Base-by-base conservation (phyloP, 768 basidiomycete species). In the Hericium rajendrae region DNA sequence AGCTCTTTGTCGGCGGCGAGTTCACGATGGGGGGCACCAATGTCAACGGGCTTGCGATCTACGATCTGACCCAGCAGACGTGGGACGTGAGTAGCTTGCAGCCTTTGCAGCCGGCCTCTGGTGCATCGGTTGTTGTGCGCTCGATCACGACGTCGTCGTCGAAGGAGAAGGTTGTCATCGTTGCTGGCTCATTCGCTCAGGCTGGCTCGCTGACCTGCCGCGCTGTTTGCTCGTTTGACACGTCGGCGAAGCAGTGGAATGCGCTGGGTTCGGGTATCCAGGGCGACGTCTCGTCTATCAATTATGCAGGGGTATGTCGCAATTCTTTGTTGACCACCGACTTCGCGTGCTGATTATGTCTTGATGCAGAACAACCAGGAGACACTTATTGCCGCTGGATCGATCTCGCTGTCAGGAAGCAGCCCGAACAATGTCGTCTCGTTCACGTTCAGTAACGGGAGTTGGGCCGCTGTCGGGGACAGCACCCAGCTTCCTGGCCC, bases 131-230 rank as follows among this genome's bases (percentile, higher is more conserved):
- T 20, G 74, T 83, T 48, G 86, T 94, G 57, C 82, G 88, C 46
- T 86, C 85, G 1, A 78, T 97, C 61, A 79, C 81, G 2, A 73
- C 76, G 55, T 80, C 91, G 0, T 66, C 78, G 1, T 78, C 84
- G 12, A 79, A 84, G 63, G 64, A 79, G 24, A 78, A 83, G 50
- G 76, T 76, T 2, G 68, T 97, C 54, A 74, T 97, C 51, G 86
- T 97, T 11, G 93, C 88, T 2, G 95, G 95, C n/a, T 83, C 86
- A 2, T 97, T 99, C 61, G 70, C 81, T 0, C 79, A 83, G 43
- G 92, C 88, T 2, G 94, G 92, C 8, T 79, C 84, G 0, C 71
- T 88, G 15, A 69, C 72, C 1, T 97, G 95, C 69, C 79, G 80
- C 40, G 84, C 81, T 2, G 82, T 97, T 43, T 99, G 95, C 68